Evolutionary conservation across 768 basidiomycete genomes (phyloP).

Genomic region (Trametes cubensis): DNA sequence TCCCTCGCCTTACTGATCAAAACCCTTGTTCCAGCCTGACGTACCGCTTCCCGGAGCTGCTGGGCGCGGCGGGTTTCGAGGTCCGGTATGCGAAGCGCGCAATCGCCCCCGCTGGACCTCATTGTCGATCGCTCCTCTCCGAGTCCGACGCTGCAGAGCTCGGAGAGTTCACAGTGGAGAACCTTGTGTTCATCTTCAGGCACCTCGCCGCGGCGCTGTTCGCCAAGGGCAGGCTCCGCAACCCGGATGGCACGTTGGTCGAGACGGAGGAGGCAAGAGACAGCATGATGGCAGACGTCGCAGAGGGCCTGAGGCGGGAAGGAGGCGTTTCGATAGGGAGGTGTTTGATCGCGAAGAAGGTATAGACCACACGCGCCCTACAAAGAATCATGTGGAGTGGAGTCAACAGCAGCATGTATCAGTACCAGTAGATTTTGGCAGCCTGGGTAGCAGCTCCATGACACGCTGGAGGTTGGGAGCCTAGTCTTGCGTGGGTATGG

Average conservation of each 20-base stretch:
- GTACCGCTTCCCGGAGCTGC: slow-evolving; percentile 6
- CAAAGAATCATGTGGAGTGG: too few species aligned
- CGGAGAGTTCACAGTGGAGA: slow-evolving; percentile 1
- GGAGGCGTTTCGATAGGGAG: neutral
- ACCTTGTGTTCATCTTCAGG: slow-evolving; percentile 1
- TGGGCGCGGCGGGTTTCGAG: neutral
- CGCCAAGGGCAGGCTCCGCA: slow-evolving; percentile 2
- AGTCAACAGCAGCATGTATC: too few species aligned
- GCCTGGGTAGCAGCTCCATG: too few species aligned
- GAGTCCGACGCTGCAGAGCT: neutral
- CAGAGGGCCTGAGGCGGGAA: neutral
- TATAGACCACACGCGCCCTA: too few species aligned
- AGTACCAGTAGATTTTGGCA: too few species aligned
- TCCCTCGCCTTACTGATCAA: neutral
- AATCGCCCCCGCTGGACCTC: neutral
- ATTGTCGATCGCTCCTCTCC: neutral
- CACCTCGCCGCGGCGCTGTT: neutral
- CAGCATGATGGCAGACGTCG: neutral
- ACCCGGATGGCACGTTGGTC: neutral
- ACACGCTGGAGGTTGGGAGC: too few species aligned
- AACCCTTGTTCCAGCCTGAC: neutral
- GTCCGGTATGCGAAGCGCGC: slow-evolving; percentile 4
- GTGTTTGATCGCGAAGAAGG: neutral
- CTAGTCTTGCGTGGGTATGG: too few species aligned
- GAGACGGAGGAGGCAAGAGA: neutral